A percentile compares a stretch with the other conserved stretches of the same genome.
phyloP scores from a whole-genome alignment of 75 land plant genomes.

The Sequoiadendron giganteum region DNA sequence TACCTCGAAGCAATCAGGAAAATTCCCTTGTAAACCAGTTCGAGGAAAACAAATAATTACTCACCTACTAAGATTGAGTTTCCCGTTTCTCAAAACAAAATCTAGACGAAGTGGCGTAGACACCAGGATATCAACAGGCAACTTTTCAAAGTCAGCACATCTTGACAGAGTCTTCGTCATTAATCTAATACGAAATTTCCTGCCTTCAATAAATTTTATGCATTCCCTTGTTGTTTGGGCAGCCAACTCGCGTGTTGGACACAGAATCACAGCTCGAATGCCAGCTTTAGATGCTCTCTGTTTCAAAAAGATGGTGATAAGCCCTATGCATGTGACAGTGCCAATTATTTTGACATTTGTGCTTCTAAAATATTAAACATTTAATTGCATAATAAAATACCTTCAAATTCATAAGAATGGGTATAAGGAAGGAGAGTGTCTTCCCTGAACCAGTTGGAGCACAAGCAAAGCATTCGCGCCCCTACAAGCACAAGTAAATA shows the following conservation, averaged over 20 bases:
- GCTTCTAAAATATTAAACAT: background rate
- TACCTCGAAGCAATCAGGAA: background rate
- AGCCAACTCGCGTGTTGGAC: constrained; percentile 94
- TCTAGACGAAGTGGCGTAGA: constrained; percentile 87
- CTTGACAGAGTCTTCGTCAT: constrained; percentile 75
- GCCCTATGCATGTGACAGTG: background rate
- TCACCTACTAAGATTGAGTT: constrained; percentile 79
- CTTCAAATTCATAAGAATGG: constrained; percentile 86
- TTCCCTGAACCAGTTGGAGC: constrained; percentile 99
- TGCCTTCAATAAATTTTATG: constrained; percentile 72
- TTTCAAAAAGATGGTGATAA: background rate
- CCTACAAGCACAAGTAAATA: constrained; percentile 30
- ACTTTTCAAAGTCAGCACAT: constrained; percentile 66
- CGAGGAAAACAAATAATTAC: background rate
- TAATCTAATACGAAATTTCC: constrained; percentile 63
- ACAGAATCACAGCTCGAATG: constrained; percentile 76
- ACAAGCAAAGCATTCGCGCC: constrained; percentile 96
- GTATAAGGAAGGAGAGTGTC: constrained; percentile 89
- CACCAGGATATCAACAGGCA: constrained; percentile 86
- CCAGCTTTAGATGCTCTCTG: constrained; percentile 71
- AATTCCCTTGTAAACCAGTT: background rate
- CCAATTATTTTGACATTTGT: background rate
- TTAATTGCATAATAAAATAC: constrained; percentile 23
- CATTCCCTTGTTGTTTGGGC: constrained; percentile 86
- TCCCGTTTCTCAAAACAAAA: constrained; percentile 59